Evolutionary conservation across 352 stramenopile genomes (phyloP), one percentile per base, ranked within the genome.

Genomic region (Globisporangium uncinulatum): DNA sequence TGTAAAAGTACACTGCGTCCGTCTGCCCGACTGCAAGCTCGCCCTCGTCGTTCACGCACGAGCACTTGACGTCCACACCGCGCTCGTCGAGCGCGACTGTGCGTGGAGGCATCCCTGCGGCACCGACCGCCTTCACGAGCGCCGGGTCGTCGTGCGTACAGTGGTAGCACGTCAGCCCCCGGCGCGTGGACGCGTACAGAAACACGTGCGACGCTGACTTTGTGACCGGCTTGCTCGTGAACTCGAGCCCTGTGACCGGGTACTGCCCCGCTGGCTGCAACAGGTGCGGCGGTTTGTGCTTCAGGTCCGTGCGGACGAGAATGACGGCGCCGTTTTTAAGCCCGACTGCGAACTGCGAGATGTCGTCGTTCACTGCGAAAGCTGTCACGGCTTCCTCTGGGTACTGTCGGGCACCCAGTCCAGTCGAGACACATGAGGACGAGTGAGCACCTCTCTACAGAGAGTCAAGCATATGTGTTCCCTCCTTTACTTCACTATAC

Each of bases 1-100:
- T 92, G 76, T 95, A 96, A 53, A 94, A 95, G 67, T 95, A 96
- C 13, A 96, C 80, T 8, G 80, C 85, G 57, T 95, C 87, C 0
- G 79, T 86, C 63, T 95, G 85, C 1, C 85, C 85, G 3, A 94
- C 79, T 4, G 82, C 83, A 11, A 94, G 84, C 46, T 94, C 83
- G 24, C 83, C 85, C 47, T 93, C 85, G 20, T 94, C 85, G 51
- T 90, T 94, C 52, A 93, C 79, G 46, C 81, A 89, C 37, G 79
- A 86, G 50, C 81, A 92, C 56, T 91, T 86, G 34, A 84, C 68
- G 57, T 91, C 85, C 21, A 94, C 81, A 21, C 85, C 85, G 47
- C 83, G 81, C 55, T 94, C 85, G 44, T 94, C 85, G 15, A 94
- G 61, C 4, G 92, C 83, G 2, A 86, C 82, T 14, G 79, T 89